A percentile compares a stretch with the other conserved stretches of the same genome.
Conservation (phyloP, 768 basidiomycete species). For the Lanmaoa rubissima region DNA sequence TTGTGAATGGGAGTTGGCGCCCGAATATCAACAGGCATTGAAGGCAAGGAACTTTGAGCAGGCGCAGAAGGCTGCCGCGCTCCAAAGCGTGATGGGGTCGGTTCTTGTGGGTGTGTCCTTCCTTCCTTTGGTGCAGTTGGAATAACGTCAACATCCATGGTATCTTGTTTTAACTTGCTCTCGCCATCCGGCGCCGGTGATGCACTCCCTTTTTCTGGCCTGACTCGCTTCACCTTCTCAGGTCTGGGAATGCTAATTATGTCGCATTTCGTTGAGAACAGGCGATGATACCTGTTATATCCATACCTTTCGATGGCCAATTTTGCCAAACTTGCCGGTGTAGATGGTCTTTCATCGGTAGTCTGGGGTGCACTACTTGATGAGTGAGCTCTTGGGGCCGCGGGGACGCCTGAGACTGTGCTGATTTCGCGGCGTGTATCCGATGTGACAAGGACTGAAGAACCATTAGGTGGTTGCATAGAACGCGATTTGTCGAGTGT, state of each 20-base stretch:
- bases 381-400: conserved; percentile 57
- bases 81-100: conserved; percentile 19
- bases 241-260: conserved; percentile 64
- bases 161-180: conserved; percentile 27
- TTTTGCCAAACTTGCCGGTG: conserved; percentile 44
- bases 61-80: conserved; percentile 13
- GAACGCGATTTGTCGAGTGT: conserved; percentile 32
- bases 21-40: conserved; percentile 17
- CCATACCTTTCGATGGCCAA: conserved; percentile 65
- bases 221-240: conserved; percentile 70
- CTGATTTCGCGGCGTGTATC: conserved; percentile 40
- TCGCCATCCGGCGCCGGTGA: conserved; percentile 36
- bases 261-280: conserved; percentile 7
- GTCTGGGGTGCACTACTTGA: conserved; percentile 29
- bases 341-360: conserved; percentile 32
- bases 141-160: conserved; percentile 37
- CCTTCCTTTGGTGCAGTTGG: conserved; percentile 26
- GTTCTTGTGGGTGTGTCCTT: conserved; percentile 24
- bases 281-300: not conserved
- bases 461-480: conserved; percentile 41
- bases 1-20: conserved; percentile 13
- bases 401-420: conserved; percentile 30
- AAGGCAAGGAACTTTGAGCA: conserved; percentile 15
- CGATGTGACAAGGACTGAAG: conserved; percentile 26
- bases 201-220: conserved; percentile 37